These are phyloP conservation scores for Chytridiales sp. DNA, from an alignment of 371 early-diverging fungal genomes.

Conservation along the genomic window DNA sequence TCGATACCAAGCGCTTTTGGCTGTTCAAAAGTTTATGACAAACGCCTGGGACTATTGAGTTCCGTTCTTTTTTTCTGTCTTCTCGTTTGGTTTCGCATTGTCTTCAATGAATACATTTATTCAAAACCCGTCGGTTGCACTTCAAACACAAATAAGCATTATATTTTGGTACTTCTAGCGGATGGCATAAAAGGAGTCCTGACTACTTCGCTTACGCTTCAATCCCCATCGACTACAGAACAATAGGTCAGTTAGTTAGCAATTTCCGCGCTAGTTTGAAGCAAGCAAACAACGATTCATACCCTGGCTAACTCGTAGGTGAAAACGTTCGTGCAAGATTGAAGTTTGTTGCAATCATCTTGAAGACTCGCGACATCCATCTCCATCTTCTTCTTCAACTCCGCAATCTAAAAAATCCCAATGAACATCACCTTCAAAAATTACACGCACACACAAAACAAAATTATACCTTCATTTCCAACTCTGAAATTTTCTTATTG, in stretches of 20 bases:
- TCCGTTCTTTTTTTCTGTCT: background rate
- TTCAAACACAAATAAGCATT: no score
- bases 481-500: slow-evolving; percentile 17
- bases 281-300: no score
- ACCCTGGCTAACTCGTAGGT: no score
- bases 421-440: background rate
- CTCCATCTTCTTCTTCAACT: slow-evolving; percentile 13
- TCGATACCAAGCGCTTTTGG: slow-evolving; percentile 84
- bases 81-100: background rate
- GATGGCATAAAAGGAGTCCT: no score
- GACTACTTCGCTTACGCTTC: no score
- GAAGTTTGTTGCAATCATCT: slow-evolving; percentile 5
- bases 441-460: background rate
- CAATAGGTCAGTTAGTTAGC: no score
- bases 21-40: slow-evolving; percentile 83
- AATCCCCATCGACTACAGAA: no score
- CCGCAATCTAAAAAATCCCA: slow-evolving; percentile 12
- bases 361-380: background rate
- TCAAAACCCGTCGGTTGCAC: no score
- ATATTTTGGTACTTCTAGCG: no score
- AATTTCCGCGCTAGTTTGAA: no score
- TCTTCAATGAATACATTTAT: background rate
- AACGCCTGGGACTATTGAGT: slow-evolving; percentile 34
- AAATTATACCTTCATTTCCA: slow-evolving; percentile 40
- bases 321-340: no score